phyloP scores from a whole-genome alignment of 306 rosid genomes.

The Begonia peltatifolia region DNA sequence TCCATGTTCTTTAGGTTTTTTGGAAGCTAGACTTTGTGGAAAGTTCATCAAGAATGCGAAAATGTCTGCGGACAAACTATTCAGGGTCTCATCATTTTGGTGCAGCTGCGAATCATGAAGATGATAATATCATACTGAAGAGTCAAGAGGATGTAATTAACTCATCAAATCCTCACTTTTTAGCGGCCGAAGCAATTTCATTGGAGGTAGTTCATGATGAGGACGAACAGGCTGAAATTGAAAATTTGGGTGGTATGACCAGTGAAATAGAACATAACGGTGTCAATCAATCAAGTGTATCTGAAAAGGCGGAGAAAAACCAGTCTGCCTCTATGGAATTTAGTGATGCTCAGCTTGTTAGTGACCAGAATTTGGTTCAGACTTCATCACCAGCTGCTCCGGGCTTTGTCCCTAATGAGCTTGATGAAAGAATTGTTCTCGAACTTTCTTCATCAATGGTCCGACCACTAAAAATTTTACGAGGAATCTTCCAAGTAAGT shows the following conservation, averaged over 20 bases:
- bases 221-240: constrained; percentile 49
- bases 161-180: constrained; percentile 48
- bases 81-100: constrained; percentile 87
- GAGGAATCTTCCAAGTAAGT: constrained; percentile 92
- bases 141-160: constrained; percentile 25
- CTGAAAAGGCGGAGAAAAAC: constrained; percentile 35
- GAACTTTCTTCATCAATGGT: constrained; percentile 92
- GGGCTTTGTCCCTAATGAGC: constrained; percentile 80
- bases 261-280: constrained; percentile 24
- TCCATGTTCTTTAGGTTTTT: constrained; percentile 39
- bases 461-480: constrained; percentile 67
- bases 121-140: constrained; percentile 26
- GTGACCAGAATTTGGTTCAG: constrained; percentile 38
- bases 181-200: constrained; percentile 69
- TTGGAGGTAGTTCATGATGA: constrained; percentile 53
- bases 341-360: constrained; percentile 29
- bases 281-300: constrained; percentile 28
- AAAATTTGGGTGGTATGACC: constrained; percentile 33
- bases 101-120: constrained; percentile 72
- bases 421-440: constrained; percentile 79
- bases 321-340: constrained; percentile 27
- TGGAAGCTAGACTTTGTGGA: constrained; percentile 97
- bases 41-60: constrained; percentile 88
- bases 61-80: constrained; percentile 64
- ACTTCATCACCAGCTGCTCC: constrained; percentile 50